Base-by-base conservation (phyloP, 2,329 filamentous ascomycete species). In the Arthrobotrys sphaeroides region DNA sequence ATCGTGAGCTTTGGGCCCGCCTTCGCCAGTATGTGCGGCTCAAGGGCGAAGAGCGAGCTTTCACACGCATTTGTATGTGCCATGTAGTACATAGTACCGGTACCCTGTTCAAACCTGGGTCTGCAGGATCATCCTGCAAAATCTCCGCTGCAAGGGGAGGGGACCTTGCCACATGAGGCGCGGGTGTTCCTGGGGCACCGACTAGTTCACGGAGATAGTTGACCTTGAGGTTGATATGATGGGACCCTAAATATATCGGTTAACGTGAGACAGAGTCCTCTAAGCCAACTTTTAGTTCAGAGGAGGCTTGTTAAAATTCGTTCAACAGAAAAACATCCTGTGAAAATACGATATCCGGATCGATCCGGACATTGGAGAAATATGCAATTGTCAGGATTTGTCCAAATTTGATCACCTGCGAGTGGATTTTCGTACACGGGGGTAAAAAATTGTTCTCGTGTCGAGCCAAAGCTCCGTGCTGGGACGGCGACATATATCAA, bases 91-190 rank as follows among this genome's bases (percentile, higher is more conserved):
- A n/a, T n/a, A n/a, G n/a, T n/a, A n/a, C n/a, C n/a, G n/a, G n/a
- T 20, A 33, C 51, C 51, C 31, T 55, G 51, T 24, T 55, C 28
- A 53, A 53, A 53, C 47, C 33, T 28, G 24, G 28, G 26, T 12
- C 16, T 16, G 49, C 47, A 45, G 20, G 33, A 66, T 42, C 24
- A 42, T 51, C 24, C 51, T 55, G 45, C 45, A 66, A 66, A 66
- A 53, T 66, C 28, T 55, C 62, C 49, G 62, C 62, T 68, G 64
- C 64, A 68, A 68, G 64, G 64, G 64, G 51, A 55, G 51, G 33
- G 33, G 53, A 3, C 36, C 47, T 51, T 59, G 51, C 51, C 51
- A 68, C 51, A 59, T 45, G 49, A 59, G 51, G 64, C 51, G 64
- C 38, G 64, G 55, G 55, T 60, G 64, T 68, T 51, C 64, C 64